phyloP scores from a whole-genome alignment of 345 rosid genomes.

The Eucalyptus melliodora region DNA sequence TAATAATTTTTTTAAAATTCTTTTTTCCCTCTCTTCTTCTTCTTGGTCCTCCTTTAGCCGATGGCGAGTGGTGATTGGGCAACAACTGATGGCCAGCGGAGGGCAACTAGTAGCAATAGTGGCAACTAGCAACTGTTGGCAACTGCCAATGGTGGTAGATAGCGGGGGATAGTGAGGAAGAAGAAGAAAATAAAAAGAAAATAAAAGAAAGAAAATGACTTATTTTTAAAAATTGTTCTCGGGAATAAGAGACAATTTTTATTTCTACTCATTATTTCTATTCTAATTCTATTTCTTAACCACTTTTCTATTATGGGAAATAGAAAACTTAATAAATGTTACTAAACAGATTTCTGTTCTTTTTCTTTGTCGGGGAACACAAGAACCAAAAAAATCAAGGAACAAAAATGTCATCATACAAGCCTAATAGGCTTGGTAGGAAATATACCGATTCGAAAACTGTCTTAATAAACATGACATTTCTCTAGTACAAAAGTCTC shows the following conservation, averaged over 20 bases:
- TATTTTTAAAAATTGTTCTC: fast-evolving
- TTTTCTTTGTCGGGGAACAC: no score
- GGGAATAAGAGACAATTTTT: fast-evolving
- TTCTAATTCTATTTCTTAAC: fast-evolving
- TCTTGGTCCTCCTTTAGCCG: no score
- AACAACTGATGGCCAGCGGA: fast-evolving
- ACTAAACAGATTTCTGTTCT: fast-evolving
- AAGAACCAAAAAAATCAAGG: no score
- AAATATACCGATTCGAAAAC: no score
- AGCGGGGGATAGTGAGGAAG: fast-evolving
- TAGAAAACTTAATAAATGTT: no score
- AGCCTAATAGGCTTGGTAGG: no score
- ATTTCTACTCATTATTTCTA: fast-evolving
- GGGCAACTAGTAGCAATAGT: fast-evolving
- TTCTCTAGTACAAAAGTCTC: no score
- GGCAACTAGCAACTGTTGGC: fast-evolving
- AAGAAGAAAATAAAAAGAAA: no score
- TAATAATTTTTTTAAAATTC: fast-evolving
- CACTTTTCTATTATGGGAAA: no score
- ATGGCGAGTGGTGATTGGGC: fast-evolving
- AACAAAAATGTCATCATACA: fast-evolving
- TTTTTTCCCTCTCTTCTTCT: no score
- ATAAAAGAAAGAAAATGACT: no score
- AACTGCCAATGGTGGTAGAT: fast-evolving
- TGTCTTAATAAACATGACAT: no score